phyloP scores from a whole-genome alignment of 805 yeast species.

The Saturnispora saitoi region DNA sequence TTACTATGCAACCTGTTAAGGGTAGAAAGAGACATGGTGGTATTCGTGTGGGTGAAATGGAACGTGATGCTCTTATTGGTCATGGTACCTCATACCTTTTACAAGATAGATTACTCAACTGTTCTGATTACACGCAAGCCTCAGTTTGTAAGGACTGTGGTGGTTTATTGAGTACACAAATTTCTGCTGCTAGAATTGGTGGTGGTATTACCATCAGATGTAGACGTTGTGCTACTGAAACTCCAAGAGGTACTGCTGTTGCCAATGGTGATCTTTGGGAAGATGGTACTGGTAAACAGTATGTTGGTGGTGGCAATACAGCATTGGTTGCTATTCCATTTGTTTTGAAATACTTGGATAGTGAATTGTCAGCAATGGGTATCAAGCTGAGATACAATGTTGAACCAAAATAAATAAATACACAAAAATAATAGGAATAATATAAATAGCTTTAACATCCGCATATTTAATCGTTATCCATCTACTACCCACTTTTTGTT shows the following conservation, averaged over 20 bases:
- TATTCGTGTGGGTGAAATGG: conserved; percentile 99
- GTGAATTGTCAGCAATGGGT: conserved; percentile 97
- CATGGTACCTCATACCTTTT: conserved; percentile 94
- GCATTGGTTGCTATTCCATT: conserved; percentile 95
- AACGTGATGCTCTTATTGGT: conserved; percentile 97
- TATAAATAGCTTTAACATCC: not conserved
- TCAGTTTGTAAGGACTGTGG: conserved; percentile 91
- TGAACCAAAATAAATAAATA: conserved; percentile 39
- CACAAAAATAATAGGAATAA: not conserved
- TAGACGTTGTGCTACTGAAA: conserved; percentile 77
- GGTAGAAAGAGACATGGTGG: conserved; percentile 99
- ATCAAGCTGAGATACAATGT: conserved; percentile 86
- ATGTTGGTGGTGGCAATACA: conserved; percentile 88
- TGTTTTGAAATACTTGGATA: conserved; percentile 88
- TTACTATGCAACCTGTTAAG: conserved; percentile 98
- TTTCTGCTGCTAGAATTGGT: conserved; percentile 87
- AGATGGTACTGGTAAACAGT: conserved; percentile 90
- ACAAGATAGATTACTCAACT: conserved; percentile 90
- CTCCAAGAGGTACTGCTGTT: conserved; percentile 39
- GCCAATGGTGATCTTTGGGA: conserved; percentile 85
- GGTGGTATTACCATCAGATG: conserved; percentile 70
- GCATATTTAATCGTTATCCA: not conserved
- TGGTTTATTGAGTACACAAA: conserved; percentile 79
- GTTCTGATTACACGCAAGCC: conserved; percentile 92
- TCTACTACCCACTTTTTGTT: no score